These are phyloP conservation scores for Saccharomycopsis hybrid DNA, from an alignment of 1,139 yeast genomes.

Conservation along the genomic window DNA sequence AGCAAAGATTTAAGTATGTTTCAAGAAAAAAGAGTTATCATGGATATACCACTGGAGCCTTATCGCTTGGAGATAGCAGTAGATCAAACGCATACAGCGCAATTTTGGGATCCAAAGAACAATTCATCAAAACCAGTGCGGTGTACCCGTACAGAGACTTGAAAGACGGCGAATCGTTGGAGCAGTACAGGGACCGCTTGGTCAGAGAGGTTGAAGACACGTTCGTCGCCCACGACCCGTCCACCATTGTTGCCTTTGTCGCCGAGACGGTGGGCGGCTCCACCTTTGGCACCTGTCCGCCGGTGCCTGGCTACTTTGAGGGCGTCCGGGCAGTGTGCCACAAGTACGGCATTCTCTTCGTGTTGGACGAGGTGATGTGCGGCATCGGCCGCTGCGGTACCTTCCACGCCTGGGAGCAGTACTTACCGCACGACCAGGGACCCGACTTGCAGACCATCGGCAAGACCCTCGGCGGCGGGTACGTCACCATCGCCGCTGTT, in stretches of 20 bases:
- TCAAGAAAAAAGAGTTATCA: conserved; percentile 52
- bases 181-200: conserved; percentile 42
- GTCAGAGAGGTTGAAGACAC: conserved; percentile 42
- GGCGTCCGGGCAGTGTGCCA: conserved; percentile 48
- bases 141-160: conserved; percentile 46
- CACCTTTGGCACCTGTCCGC: conserved; percentile 49
- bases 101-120: conserved; percentile 29
- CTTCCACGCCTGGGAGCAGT: conserved; percentile 49
- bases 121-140: conserved; percentile 36
- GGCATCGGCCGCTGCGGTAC: conserved; percentile 53
- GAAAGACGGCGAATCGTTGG: conserved; percentile 41
- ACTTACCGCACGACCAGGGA: conserved; percentile 38
- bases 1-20: conserved; percentile 43
- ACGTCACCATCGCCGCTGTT: conserved; percentile 55
- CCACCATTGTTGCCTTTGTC: conserved; percentile 46
- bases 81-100: conserved; percentile 39
- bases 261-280: conserved; percentile 56
- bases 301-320: conserved; percentile 50
- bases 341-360: conserved; percentile 52
- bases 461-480: conserved; percentile 60
- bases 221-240: conserved; percentile 45
- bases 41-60: conserved; percentile 51
- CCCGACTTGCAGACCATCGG: conserved; percentile 61
- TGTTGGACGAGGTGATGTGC: conserved; percentile 62
- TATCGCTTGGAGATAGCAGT: conserved; percentile 41